Base-by-base conservation (phyloP, 2,329 filamentous ascomycete genomes). In the Arthroderma sp. region DNA sequence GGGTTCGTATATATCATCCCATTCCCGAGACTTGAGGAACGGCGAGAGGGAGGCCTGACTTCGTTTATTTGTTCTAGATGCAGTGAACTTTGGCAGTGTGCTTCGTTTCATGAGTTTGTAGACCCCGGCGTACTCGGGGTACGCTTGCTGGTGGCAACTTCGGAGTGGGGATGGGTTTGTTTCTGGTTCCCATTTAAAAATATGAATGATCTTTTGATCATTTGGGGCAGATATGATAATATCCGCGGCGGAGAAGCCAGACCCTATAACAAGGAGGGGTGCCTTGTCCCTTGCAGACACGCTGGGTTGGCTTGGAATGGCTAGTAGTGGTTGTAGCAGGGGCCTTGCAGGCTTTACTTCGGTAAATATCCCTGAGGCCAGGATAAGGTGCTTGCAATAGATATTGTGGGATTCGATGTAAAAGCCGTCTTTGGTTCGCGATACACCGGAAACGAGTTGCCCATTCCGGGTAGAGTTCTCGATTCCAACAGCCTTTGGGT, bases 161-260 rank as follows among this genome's bases (percentile, higher is more conserved):
- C 77, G 76, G 11, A 84, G 67, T 1, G 81, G 81, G 0, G 79
- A 82, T 0, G 80, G 79, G 17, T 74, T 73, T 4, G 70, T 73
- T 7, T 80, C 73, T 0, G 80, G 78, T n/a, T 75, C 73, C 81
- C 81, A 84, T 65, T 79, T 79, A 66, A 77, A 84, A 55, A 82
- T 66, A 62, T 84, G 81, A n/a, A 83, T 67, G 44, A 84, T 76
- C 56, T 74, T 78, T 51, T 77, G 77, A n/a, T 69, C 63, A 13
- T 71, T 66, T 28, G 75, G 70, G 19, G 77, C 72, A 4, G 79
- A 81, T 39, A 82, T 77, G 54, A 83, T 82, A 2, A 79, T 72
- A 68, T 84, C 81, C 25, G 81, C 81, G 1, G 81, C 81, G 2
- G 80, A 81, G 66, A 83, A 84, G 0, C 81, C 81, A 7, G 81